Percentiles rank a stretch among this genome's conserved stretches.
Evolutionary conservation across 2,329 filamentous ascomycete genomes (phyloP).

Genomic region (Raffaelea arxii): DNA sequence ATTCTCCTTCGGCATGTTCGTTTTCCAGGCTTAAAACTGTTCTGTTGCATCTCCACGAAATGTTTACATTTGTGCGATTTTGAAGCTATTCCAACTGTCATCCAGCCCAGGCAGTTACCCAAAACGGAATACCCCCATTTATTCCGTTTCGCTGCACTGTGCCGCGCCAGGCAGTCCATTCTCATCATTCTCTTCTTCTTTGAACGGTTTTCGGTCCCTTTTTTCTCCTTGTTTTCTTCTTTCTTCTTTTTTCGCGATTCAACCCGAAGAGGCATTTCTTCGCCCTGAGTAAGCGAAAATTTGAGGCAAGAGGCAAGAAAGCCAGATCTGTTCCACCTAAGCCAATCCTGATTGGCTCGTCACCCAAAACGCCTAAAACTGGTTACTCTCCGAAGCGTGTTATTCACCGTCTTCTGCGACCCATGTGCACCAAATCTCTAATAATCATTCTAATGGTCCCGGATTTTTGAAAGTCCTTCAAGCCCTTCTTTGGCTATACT

Average conservation of each 20-base stretch:
- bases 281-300: no score
- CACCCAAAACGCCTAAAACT: no score
- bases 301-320: neutral
- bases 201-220: no score
- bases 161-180: neutral
- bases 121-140: neutral
- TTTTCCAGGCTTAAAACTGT: neutral
- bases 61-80: neutral
- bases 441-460: neutral
- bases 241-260: no score
- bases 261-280: no score
- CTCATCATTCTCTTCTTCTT: no score
- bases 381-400: neutral
- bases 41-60: neutral
- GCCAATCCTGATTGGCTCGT: neutral
- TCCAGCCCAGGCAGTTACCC: neutral
- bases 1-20: slow-evolving; percentile 13
- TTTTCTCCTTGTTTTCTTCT: no score
- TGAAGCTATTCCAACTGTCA: neutral
- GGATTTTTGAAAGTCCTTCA: neutral
- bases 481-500: neutral
- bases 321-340: neutral
- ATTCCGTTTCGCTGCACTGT: neutral
- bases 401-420: neutral
- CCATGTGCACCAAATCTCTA: neutral